A percentile compares a stretch with the other conserved stretches of the same genome.
Evolutionary conservation across 2,329 filamentous ascomycete species (phyloP).

Genomic region (Sphaerostilbella broomeana): DNA sequence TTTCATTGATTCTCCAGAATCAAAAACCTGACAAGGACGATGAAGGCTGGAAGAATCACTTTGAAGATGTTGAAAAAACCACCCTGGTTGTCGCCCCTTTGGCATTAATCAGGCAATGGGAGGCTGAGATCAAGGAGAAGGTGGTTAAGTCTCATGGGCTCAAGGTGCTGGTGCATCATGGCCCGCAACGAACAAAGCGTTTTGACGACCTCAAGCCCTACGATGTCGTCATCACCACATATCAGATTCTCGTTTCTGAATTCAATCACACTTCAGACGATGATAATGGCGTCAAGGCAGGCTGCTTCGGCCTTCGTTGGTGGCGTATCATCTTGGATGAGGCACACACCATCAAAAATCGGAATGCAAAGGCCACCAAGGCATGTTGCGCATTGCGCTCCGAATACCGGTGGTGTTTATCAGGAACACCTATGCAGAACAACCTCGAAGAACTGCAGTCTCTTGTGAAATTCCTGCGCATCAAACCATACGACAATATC

Average conservation of each 20-base stretch:
- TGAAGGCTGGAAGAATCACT: constrained; percentile 60
- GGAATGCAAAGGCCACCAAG: constrained; percentile 90
- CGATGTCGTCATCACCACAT: constrained; percentile 95
- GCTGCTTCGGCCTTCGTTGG: constrained; percentile 89
- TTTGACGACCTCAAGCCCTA: constrained; percentile 71
- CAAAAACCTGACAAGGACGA: constrained; percentile 56
- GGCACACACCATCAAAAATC: constrained; percentile 97
- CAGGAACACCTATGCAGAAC: constrained; percentile 96
- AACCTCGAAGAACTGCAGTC: constrained; percentile 95
- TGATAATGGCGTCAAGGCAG: constrained; percentile 59
- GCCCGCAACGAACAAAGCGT: constrained; percentile 74
- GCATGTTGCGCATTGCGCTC: constrained; percentile 79
- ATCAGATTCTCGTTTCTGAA: constrained; percentile 90
- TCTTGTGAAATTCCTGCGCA: constrained; percentile 83
- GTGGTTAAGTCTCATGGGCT: constrained; percentile 63
- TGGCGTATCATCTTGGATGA: constrained; percentile 94
- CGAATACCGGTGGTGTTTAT: constrained; percentile 92
- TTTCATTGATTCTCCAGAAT: constrained; percentile 81
- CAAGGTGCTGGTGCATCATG: constrained; percentile 85
- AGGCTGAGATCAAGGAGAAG: constrained; percentile 82
- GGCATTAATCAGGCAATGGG: constrained; percentile 95
- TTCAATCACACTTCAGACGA: constrained; percentile 62
- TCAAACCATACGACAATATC: constrained; percentile 84
- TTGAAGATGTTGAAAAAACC: constrained; percentile 62
- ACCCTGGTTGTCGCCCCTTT: constrained; percentile 91